Conservation (phyloP, 169 alveolate species). For the Eimeria falciformis region DNA sequence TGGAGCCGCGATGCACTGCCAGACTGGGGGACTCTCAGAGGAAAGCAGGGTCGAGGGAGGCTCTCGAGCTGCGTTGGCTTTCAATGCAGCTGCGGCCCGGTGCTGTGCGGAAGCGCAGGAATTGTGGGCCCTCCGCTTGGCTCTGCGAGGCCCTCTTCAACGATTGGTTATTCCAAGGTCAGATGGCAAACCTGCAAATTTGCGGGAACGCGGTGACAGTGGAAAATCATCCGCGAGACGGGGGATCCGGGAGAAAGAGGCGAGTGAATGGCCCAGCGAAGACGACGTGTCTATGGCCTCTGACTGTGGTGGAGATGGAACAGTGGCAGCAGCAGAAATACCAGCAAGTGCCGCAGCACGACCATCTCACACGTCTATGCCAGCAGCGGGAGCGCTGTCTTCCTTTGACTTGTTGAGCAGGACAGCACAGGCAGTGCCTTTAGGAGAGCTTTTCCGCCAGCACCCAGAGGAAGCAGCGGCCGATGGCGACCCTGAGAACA, state of each 20-base stretch:
- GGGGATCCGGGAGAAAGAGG: constrained; percentile 6
- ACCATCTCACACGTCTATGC: too few species aligned
- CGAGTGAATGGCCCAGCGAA: background rate
- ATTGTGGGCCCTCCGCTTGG: constrained; percentile 60
- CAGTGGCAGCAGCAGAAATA: background rate
- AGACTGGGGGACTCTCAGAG: background rate
- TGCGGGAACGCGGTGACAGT: background rate
- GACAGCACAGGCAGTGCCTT: background rate
- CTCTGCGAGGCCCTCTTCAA: constrained; percentile 59
- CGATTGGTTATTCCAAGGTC: background rate
- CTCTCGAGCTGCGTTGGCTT: background rate
- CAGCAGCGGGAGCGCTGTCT: background rate
- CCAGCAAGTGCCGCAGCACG: background rate
- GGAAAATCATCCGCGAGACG: background rate
- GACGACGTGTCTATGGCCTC: constrained; percentile 51
- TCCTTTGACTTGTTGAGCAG: background rate
- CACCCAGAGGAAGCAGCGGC: background rate
- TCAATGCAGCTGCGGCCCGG: constrained; percentile 41
- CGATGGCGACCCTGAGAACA: background rate
- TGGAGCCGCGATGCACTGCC: background rate
- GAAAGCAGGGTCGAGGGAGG: background rate
- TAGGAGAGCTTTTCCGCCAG: background rate
- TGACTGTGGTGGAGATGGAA: constrained; percentile 20
- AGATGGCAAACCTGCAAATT: background rate
- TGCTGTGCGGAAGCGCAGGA: constrained; percentile 50